Base-by-base conservation (phyloP, 164 flowering plant species). In the Buxus sempervirens region DNA sequence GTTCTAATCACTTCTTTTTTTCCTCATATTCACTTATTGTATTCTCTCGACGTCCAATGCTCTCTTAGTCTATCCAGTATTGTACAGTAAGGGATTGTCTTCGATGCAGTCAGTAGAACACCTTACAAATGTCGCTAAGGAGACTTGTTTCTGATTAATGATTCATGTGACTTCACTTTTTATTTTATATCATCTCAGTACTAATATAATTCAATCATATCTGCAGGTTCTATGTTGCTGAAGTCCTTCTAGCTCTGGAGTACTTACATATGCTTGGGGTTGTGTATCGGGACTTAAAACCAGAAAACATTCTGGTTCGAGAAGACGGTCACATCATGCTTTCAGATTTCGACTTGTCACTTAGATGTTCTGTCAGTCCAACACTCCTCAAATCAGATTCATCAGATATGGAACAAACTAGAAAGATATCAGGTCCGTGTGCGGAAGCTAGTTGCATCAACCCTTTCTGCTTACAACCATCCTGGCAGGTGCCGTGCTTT, bases 311-410 rank as follows among this genome's bases (percentile, higher is more conserved):
- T 63, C 82, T 92, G 48, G 90, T 92, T 60, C 78, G 97, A 72
- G 94, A 88, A 79, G 95, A 92, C 70, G 98, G 98, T 18, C 98
- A 92, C 70, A 86, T 92, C 68, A 92, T 92, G 96, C 95, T 90
- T 59, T 63, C 98, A 20, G 96, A 92, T 79, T 92, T 92, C 62
- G 98, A 92, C 69, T 77, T 90, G 69, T 90, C 96, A 15, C 85
- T 90, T 19, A 79, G 92, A 76, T 90, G 91, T 70, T 72, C 79
- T 5, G 93, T 82, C 18, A 86, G 75, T 67, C 90, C 96, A 15
- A 85, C 83, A 2, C 64, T 93, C 16, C 70, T 88, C 10, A 82
- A 73, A 67, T 79, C 90, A 4, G 56, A 84, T 28, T 77, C 85
- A 20, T 85, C 85, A 0, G 63, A 70, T 20, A 61, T 22, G 0